These are phyloP conservation scores for Apiotrichum veenhuisii DNA, from an alignment of 1,284 basidiomycete genomes.

Conservation along the genomic window DNA sequence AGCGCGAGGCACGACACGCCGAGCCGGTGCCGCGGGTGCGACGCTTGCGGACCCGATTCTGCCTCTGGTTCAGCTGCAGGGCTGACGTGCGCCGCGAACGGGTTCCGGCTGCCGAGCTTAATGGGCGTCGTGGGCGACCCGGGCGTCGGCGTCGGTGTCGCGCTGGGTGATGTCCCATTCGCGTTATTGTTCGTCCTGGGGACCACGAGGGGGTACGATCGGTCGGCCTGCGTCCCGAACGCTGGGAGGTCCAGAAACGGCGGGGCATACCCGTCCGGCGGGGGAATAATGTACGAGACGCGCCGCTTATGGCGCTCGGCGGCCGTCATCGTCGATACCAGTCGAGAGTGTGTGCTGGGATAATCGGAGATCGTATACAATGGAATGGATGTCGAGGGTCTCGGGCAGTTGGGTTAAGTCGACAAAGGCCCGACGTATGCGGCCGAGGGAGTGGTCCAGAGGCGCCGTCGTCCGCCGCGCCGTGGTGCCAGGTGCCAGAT, in stretches of 20 bases:
- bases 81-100: slow-evolving; percentile 10
- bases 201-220: slow-evolving; percentile 63
- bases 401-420: too few species aligned
- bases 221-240: slow-evolving; percentile 55
- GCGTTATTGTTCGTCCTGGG: slow-evolving; percentile 47
- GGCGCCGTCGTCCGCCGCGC: too few species aligned
- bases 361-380: too few species aligned
- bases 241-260: slow-evolving; percentile 70
- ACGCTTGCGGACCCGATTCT: slow-evolving; percentile 20
- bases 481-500: too few species aligned
- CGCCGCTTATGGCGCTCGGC: slow-evolving; percentile 50
- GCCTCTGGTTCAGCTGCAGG: slow-evolving; percentile 13
- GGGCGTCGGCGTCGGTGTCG: slow-evolving; percentile 15
- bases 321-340: slow-evolving; percentile 5
- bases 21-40: slow-evolving; percentile 78
- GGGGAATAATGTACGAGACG: slow-evolving; percentile 80
- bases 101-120: slow-evolving; percentile 25
- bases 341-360: too few species aligned
- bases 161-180: slow-evolving; percentile 18
- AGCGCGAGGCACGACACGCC: slow-evolving; percentile 80
- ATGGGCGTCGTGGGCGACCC: slow-evolving; percentile 15
- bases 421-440: too few species aligned
- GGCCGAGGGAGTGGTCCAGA: too few species aligned
- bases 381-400: too few species aligned
- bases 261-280: slow-evolving; percentile 57